A percentile compares a stretch with the other conserved stretches of the same genome.
Evolutionary conservation across 2,329 filamentous ascomycete genomes (phyloP).

Genomic region (Sphaceloma murrayae): DNA sequence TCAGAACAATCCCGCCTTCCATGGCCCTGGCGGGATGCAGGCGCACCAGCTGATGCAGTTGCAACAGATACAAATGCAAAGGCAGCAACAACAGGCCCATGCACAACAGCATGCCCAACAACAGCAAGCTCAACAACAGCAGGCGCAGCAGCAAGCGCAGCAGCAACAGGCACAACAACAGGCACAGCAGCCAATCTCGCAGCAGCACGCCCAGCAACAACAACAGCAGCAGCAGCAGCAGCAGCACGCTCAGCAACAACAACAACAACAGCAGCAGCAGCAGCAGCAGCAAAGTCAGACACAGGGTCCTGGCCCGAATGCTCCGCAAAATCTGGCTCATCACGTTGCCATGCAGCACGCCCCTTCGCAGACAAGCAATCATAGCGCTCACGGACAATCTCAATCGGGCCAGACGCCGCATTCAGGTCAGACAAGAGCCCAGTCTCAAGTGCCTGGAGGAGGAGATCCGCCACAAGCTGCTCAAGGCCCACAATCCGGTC

Average conservation of each 20-base stretch:
- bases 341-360: conserved; percentile 39
- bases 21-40: conserved; percentile 14
- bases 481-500: conserved; percentile 23
- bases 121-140: conserved; percentile 21
- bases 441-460: conserved; percentile 28
- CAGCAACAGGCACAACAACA: conserved; percentile 19
- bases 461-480: conserved; percentile 3
- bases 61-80: conserved; percentile 29
- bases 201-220: conserved; percentile 21
- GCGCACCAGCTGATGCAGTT: conserved; percentile 21
- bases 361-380: conserved; percentile 41
- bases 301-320: conserved; percentile 27
- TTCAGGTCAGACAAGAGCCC: conserved; percentile 32
- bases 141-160: conserved; percentile 21
- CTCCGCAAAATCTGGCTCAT: conserved; percentile 34
- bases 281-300: conserved; percentile 30
- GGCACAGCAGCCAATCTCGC: conserved; percentile 21
- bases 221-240: conserved; percentile 21
- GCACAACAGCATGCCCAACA: conserved; percentile 29
- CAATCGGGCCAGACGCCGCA: conserved; percentile 28
- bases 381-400: conserved; percentile 34
- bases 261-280: conserved; percentile 25
- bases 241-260: conserved; percentile 20
- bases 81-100: conserved; percentile 26
- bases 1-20: conserved; percentile 25